Conservation (phyloP, 441 rosid species). For the Metrosideros polymorpha region DNA sequence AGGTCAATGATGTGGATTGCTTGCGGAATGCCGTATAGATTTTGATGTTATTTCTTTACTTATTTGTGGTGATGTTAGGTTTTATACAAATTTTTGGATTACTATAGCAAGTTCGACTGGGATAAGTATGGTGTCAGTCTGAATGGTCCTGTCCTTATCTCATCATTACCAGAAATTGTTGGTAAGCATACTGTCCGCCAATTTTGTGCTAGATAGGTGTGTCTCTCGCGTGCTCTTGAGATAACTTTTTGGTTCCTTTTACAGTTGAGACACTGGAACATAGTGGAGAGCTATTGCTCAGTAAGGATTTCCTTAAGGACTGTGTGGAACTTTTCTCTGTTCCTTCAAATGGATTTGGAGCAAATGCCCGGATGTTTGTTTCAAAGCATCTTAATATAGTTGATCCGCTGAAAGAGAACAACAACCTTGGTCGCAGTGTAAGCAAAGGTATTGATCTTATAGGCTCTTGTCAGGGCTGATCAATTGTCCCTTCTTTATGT, state of each 20-base stretch:
- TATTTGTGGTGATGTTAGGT: constrained; percentile 33
- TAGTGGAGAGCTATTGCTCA: constrained; percentile 47
- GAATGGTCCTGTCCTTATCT: constrained; percentile 57
- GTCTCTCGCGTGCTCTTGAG: background rate
- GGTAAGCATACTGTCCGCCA: constrained; percentile 33
- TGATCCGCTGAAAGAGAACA: constrained; percentile 81
- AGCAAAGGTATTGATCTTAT: constrained; percentile 55
- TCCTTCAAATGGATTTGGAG: constrained; percentile 52
- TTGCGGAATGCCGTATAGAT: constrained; percentile 1
- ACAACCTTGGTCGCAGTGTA: constrained; percentile 92
- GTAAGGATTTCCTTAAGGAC: constrained; percentile 53
- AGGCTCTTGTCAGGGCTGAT: background rate
- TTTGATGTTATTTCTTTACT: background rate
- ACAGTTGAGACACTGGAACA: constrained; percentile 64
- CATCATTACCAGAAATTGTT: constrained; percentile 62
- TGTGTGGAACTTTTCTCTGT: constrained; percentile 53
- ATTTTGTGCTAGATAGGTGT: background rate
- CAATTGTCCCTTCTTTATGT: background rate
- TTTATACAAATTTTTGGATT: constrained; percentile 68
- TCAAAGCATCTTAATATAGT: constrained; percentile 74
- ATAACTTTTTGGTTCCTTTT: constrained; percentile 4
- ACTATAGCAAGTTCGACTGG: constrained; percentile 96
- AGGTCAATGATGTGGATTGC: constrained; percentile 12
- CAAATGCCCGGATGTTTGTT: constrained; percentile 47
- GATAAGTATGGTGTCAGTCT: constrained; percentile 82